Conservation (phyloP, 345 rosid species). For the Aquilaria yunnanensis region DNA sequence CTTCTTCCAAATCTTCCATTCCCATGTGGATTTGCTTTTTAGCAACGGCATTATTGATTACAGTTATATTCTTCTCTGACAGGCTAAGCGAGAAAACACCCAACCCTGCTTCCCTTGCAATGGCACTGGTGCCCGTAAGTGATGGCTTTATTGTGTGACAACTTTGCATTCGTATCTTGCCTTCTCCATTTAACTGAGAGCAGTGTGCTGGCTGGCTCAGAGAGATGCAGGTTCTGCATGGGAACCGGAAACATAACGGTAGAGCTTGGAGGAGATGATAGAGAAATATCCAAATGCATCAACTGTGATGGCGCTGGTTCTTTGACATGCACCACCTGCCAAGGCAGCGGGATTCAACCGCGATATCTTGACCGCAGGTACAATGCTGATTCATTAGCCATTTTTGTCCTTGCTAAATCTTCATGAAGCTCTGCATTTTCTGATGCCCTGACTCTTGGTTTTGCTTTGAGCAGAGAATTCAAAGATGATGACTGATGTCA, state of each 20-base stretch:
- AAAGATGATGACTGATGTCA: slow-evolving; percentile 55
- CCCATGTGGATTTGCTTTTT: not conserved
- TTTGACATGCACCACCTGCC: slow-evolving; percentile 93
- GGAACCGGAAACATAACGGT: slow-evolving; percentile 64
- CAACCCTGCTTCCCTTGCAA: slow-evolving; percentile 95
- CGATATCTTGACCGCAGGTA: slow-evolving; percentile 98
- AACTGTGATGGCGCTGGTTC: slow-evolving; percentile 85
- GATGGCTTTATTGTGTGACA: not conserved
- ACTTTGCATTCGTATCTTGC: not conserved
- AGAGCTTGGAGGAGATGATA: slow-evolving; percentile 76
- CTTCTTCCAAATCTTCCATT: slow-evolving; percentile 11
- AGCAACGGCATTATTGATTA: too few species aligned
- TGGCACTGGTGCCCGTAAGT: slow-evolving; percentile 94
- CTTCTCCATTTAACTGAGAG: too few species aligned
- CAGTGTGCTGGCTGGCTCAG: slow-evolving; percentile 23
- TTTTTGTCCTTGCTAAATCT: not conserved
- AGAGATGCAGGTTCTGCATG: slow-evolving; percentile 79
- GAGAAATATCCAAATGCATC: slow-evolving; percentile 70
- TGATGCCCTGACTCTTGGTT: not conserved
- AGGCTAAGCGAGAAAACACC: slow-evolving; percentile 84
- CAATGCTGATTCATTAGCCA: not conserved
- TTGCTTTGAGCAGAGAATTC: slow-evolving; percentile 39
- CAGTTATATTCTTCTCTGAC: slow-evolving; percentile 1
- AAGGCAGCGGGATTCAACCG: slow-evolving; percentile 93
- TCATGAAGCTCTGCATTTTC: not conserved